Base-by-base conservation (phyloP, 192 early-diverging fungal species). In the Coemansia sp. region DNA sequence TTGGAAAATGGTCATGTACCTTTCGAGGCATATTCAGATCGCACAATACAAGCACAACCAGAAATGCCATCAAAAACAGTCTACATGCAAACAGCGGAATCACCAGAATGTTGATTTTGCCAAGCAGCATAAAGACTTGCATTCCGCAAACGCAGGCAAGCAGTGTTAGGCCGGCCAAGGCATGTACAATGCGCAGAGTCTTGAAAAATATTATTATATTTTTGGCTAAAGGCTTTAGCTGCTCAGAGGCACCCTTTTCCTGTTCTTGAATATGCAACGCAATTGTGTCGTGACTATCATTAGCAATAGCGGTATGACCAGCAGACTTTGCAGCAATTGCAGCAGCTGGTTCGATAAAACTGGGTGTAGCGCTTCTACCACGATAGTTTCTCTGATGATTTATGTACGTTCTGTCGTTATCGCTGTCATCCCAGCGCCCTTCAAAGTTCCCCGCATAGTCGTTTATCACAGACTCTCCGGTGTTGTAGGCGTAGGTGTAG, bases 1-100 rank as follows among this genome's bases (percentile, higher is more conserved):
- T 73, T 17, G 77, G 77, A 33, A 80, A 80, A 51, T 68, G 64
- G n/a, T 50, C 31, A 18, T 66, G 62, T 16, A 74, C 60, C 2
- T 57, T 60, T 22, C 42, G 48, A 0, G 71, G 77, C 2, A 52
- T 3, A 0, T 54, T 33, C 72, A 71, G 74, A 36, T 80, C 72
- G 40, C 77, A 74, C 29, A 80, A 61, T 2, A 71, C 56, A 7
- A 80, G 56, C 8, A 80, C 58, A 20, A 71, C 32, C 0, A 73
- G 33, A 7, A 61, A 49, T 1, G 65, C 48, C 34, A 65, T 59
- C 5, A 80, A 48, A n/a, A 80, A 67, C 8, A 80, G n/a, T 1
- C 77, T 66, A 30, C 77, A 74, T 4, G 73, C 66, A 49, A 73
- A 71, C 20, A 71, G 68, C 7, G 77, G 77, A 22, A 80, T 69